phyloP scores from a whole-genome alignment of 2,329 filamentous ascomycete genomes.

The Xylaria sp. region DNA sequence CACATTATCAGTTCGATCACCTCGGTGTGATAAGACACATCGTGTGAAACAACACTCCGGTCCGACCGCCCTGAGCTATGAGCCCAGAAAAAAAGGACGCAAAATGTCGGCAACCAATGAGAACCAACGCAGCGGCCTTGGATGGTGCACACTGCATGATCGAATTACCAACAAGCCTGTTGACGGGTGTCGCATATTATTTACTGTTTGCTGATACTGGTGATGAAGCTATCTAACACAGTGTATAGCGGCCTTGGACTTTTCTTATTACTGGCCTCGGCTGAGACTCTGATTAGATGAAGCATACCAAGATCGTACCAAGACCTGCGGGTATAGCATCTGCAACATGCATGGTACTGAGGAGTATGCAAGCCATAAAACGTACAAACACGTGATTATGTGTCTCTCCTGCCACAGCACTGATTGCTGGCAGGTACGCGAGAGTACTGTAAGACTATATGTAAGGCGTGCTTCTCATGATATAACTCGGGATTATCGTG shows the following conservation, averaged over 20 bases:
- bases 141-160: neutral
- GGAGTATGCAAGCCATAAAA: constrained; percentile 9
- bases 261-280: neutral
- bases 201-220: neutral
- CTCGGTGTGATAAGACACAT: neutral
- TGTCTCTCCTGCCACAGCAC: neutral
- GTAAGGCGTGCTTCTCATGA: neutral
- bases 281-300: constrained; percentile 1
- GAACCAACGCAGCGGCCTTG: neutral
- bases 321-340: neutral
- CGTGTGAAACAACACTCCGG: neutral
- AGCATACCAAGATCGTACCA: neutral
- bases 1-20: neutral
- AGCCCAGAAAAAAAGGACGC: neutral
- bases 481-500: neutral
- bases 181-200: neutral
- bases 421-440: neutral
- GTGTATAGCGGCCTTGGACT: neutral
- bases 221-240: neutral
- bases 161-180: neutral
- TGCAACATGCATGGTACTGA: neutral
- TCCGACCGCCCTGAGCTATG: neutral
- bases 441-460: neutral
- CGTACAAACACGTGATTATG: neutral
- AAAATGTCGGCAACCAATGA: constrained; percentile 11